Percentiles rank a stretch among this genome's conserved stretches.
These are phyloP conservation scores for Scedosporium aurantiacum DNA, from an alignment of 2,329 filamentous ascomycete species.

Conservation along the genomic window DNA sequence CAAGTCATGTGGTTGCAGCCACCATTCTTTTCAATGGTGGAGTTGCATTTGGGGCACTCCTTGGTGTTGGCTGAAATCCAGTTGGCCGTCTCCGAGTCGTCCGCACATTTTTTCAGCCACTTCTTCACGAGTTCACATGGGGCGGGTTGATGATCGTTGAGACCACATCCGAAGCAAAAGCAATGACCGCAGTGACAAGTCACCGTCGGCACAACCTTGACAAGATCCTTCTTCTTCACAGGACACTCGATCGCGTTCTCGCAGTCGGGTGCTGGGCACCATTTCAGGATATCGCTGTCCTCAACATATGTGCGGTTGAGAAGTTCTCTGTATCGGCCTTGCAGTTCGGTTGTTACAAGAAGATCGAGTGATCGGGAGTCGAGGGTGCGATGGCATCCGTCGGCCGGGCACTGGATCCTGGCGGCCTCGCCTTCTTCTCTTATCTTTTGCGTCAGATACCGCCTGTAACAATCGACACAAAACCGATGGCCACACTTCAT, in stretches of 20 bases:
- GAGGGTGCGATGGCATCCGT: constrained; percentile 79
- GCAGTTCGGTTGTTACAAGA: constrained; percentile 49
- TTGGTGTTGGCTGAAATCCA: constrained; percentile 99
- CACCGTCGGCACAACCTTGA: constrained; percentile 80
- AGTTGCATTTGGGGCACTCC: constrained; percentile 90
- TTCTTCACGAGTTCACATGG: constrained; percentile 85
- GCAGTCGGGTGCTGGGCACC: constrained; percentile 98
- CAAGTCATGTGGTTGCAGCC: constrained; percentile 98
- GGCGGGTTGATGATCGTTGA: constrained; percentile 84
- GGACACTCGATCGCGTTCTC: constrained; percentile 82
- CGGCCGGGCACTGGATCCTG: constrained; percentile 83
- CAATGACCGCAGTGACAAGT: constrained; percentile 71
- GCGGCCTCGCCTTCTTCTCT: constrained; percentile 91
- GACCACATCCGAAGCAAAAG: constrained; percentile 92
- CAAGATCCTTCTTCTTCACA: constrained; percentile 79
- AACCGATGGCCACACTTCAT: constrained; percentile 94
- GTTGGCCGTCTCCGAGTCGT: constrained; percentile 96
- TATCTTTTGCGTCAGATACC: constrained; percentile 89
- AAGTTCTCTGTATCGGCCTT: constrained; percentile 64
- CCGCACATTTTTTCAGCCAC: constrained; percentile 97
- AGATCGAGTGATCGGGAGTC: constrained; percentile 81
- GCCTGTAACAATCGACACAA: constrained; percentile 82
- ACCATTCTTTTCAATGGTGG: constrained; percentile 97
- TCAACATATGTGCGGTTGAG: constrained; percentile 93
- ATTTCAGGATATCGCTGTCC: constrained; percentile 89